Base-by-base conservation (phyloP, 139 green algal species). In the Gonium pectorale region DNA sequence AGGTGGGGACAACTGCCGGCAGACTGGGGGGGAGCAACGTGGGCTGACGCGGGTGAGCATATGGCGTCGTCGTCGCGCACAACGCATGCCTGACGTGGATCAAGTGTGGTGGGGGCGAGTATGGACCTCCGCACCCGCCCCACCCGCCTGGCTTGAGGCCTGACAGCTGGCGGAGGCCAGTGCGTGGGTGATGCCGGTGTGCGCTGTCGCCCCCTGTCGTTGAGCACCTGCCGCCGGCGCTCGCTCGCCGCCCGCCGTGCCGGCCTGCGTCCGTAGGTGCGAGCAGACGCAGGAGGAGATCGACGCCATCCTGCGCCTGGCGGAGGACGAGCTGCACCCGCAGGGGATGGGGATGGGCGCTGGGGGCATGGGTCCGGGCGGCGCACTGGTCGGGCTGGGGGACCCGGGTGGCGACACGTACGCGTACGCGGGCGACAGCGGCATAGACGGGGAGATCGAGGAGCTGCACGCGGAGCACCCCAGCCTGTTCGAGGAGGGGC, bases 241-340 rank as follows among this genome's bases (percentile, higher is more conserved):
- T n/a, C n/a, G n/a, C n/a, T n/a, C n/a, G n/a, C n/a, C n/a, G n/a
- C n/a, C n/a, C n/a, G n/a, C n/a, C n/a, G n/a, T n/a, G n/a, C n/a
- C n/a, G n/a, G n/a, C n/a, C n/a, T n/a, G n/a, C n/a, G n/a, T n/a
- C 6, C 29, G 13, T 44, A 68, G 63, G 31, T 85, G 79, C 66
- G 66, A 85, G 35, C 84, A 89, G 74, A 74, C 69, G 24, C 33
- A 67, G 71, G 84, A 89, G 64, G 84, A 91, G 73, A 88, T 91
- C 33, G 40, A 67, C 52, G 60, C 60, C 56, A 89, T 91, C 27
- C 62, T 91, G 56, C 31, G 54, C 44, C 41, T 77, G n/a, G 35
- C 75, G 7, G 46, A 66, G 56, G 44, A 52, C 29, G 33, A 40
- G 38, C 26, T 62, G 51, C 40, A 54, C 35, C 35, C 68, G 68